Conservation (phyloP, 805 yeast genomes). For the Sugiyamaella chiloensis region DNA sequence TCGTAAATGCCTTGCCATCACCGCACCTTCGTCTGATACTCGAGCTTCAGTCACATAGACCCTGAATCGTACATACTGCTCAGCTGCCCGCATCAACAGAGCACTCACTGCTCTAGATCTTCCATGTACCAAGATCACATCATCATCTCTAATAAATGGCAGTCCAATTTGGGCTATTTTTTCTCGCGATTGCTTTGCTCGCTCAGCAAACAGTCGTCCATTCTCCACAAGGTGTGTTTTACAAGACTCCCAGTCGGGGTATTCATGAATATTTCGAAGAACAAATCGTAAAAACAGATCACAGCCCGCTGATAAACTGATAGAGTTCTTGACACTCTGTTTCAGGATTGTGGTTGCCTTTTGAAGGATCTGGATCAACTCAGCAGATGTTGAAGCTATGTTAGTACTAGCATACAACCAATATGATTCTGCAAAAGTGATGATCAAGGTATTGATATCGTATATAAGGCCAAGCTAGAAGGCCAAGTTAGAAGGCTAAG, state of each 20-base stretch:
- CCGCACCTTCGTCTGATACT: constrained; percentile 72
- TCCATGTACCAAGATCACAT: constrained; percentile 83
- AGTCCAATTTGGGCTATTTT: constrained; percentile 85
- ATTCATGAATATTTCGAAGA: constrained; percentile 75
- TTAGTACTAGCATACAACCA: not conserved
- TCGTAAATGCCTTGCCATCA: constrained; percentile 66
- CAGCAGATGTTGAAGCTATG: constrained; percentile 80
- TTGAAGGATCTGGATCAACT: constrained; percentile 76
- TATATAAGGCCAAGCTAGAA: too few relatives aligned
- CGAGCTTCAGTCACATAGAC: constrained; percentile 92
- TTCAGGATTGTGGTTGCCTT: constrained; percentile 74
- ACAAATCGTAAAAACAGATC: constrained; percentile 94
- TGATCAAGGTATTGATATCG: too few relatives aligned
- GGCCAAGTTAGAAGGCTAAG: too few relatives aligned
- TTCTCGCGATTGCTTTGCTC: constrained; percentile 87
- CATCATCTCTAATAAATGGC: constrained; percentile 91
- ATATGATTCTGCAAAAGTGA: too few relatives aligned
- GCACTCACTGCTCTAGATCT: constrained; percentile 86
- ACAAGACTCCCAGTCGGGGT: constrained; percentile 91
- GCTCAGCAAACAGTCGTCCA: constrained; percentile 84
- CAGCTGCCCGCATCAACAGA: constrained; percentile 70
- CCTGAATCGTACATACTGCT: constrained; percentile 75
- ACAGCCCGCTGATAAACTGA: constrained; percentile 94
- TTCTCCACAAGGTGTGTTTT: constrained; percentile 84
- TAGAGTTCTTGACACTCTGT: constrained; percentile 79